phyloP scores from a whole-genome alignment of 352 stramenopile genomes.

The Pythium sp. region DNA sequence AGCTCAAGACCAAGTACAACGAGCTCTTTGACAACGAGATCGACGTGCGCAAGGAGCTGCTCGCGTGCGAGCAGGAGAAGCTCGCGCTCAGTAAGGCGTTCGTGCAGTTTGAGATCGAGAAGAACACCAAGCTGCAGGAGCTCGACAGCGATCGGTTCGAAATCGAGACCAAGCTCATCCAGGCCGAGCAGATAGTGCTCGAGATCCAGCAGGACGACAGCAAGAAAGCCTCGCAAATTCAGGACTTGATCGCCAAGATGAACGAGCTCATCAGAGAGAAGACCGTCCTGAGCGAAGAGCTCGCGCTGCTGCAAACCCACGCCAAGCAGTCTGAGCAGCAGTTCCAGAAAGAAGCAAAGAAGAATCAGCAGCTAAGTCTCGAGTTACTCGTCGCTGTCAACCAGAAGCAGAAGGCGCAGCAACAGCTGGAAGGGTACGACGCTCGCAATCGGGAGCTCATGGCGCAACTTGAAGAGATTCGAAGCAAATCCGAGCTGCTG shows the following conservation, averaged over 20 bases:
- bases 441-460: constrained; percentile 19
- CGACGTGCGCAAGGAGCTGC: constrained; percentile 50
- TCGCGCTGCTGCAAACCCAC: constrained; percentile 37
- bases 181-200: constrained; percentile 58
- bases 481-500: constrained; percentile 13
- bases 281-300: constrained; percentile 26
- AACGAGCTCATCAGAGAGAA: constrained; percentile 53
- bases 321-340: constrained; percentile 27
- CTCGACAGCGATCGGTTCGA: constrained; percentile 64
- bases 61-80: constrained; percentile 66
- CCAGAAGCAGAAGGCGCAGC: constrained; percentile 48
- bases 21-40: constrained; percentile 63
- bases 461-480: constrained; percentile 17
- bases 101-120: constrained; percentile 61
- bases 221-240: constrained; percentile 50
- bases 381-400: constrained; percentile 69
- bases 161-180: constrained; percentile 54
- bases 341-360: constrained; percentile 39
- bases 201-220: constrained; percentile 61
- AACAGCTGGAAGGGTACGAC: constrained; percentile 31
- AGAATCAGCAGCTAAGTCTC: constrained; percentile 68
- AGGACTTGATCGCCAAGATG: constrained; percentile 58
- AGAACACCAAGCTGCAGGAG: constrained; percentile 34
- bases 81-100: constrained; percentile 64
- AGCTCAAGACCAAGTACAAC: constrained; percentile 59